Evolutionary conservation across 148 eudicot genomes (phyloP).

Genomic region (Rhododendron simsii): DNA sequence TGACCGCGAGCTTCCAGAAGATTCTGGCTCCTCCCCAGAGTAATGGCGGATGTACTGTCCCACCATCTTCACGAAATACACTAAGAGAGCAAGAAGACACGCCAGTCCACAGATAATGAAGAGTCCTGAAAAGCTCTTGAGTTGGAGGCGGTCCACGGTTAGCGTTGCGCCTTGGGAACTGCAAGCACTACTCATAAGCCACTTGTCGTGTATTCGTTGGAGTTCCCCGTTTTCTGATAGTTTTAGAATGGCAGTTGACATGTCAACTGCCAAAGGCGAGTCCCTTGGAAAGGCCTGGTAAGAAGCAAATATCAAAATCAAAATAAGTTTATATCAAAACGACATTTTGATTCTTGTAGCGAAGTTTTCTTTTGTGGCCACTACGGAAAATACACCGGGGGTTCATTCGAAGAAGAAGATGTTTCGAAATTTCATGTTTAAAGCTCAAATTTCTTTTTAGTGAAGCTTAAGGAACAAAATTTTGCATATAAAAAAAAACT

Average conservation of each 20-base stretch:
- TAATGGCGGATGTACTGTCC: constrained; percentile 35
- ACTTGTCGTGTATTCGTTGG: constrained; percentile 73
- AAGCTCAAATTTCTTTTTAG: background rate
- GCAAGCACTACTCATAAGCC: constrained; percentile 69
- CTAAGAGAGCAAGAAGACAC: constrained; percentile 42
- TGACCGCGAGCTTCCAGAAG: constrained; percentile 21
- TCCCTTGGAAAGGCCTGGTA: constrained; percentile 69
- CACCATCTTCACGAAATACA: constrained; percentile 28
- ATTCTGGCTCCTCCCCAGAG: constrained; percentile 19
- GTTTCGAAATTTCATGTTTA: background rate
- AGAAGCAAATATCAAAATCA: background rate
- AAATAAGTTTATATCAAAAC: background rate
- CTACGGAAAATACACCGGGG: no score
- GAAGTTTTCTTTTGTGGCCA: no score
- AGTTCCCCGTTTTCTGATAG: constrained; percentile 72
- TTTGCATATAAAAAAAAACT: background rate
- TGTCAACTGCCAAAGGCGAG: constrained; percentile 67
- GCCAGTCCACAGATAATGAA: constrained; percentile 50
- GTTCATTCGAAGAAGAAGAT: no score
- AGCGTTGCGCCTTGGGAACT: constrained; percentile 48
- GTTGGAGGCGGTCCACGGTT: constrained; percentile 46
- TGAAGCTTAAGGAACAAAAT: background rate
- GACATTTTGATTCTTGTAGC: background rate
- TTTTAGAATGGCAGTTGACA: constrained; percentile 66
- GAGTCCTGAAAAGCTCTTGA: constrained; percentile 57